phyloP scores from a whole-genome alignment of 2,329 filamentous ascomycete species.

The Zymoseptoria ardabiliae region DNA sequence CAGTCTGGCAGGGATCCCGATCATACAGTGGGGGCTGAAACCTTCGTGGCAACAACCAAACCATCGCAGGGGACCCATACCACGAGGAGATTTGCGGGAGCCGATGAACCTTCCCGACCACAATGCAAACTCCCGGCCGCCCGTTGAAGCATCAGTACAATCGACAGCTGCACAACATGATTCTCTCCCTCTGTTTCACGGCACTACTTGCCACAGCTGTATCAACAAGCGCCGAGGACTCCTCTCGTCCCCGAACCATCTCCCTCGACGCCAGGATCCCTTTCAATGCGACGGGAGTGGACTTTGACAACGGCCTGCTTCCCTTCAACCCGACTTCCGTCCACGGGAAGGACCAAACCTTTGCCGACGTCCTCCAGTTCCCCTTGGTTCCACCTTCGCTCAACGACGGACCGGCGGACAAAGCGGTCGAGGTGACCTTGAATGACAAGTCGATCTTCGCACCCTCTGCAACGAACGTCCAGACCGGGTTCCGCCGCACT shows the following conservation, averaged over 20 bases:
- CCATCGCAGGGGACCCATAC: neutral
- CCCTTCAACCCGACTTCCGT: conserved; percentile 48
- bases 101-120: neutral
- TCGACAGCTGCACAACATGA: neutral
- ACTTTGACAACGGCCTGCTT: conserved; percentile 37
- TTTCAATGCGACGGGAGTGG: conserved; percentile 29
- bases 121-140: neutral
- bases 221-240: neutral
- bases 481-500: conserved; percentile 54
- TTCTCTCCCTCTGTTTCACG: neutral
- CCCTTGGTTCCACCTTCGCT: conserved; percentile 36
- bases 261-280: conserved; percentile 40
- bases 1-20: too few relatives aligned
- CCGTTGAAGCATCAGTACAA: neutral
- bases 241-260: neutral
- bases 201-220: neutral
- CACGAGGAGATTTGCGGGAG: neutral
- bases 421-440: conserved; percentile 50
- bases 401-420: conserved; percentile 38
- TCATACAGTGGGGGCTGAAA: too few relatives aligned
- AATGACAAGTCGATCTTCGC: conserved; percentile 53
- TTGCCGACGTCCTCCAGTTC: conserved; percentile 46
- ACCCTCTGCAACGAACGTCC: conserved; percentile 52
- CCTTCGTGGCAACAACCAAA: too few relatives aligned
- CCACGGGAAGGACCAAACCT: conserved; percentile 46